A percentile compares a stretch with the other conserved stretches of the same genome.
Evolutionary conservation across 2,329 filamentous ascomycete species (phyloP).

Genomic region (Diaporthe nobilis): DNA sequence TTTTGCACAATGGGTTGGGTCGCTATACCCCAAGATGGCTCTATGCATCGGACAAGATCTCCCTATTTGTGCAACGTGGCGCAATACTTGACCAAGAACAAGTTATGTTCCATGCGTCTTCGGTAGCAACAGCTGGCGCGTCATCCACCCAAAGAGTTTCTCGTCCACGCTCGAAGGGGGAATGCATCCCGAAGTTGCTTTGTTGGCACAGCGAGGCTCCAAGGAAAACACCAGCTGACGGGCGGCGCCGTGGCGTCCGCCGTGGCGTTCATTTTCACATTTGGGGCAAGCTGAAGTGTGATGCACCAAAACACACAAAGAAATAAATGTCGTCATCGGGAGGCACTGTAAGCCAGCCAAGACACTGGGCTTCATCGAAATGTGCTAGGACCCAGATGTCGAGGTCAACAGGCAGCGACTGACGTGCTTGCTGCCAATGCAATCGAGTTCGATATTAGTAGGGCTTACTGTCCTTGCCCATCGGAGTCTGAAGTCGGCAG

Average conservation of each 20-base stretch:
- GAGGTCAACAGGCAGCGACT: too few species aligned
- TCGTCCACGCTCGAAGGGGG: neutral
- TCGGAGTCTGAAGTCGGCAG: too few species aligned
- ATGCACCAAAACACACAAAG: too few species aligned
- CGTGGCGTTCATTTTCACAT: neutral
- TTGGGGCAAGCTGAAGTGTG: neutral
- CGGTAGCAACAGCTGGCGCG: neutral
- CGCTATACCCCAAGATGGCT: neutral
- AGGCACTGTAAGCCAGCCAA: too few species aligned
- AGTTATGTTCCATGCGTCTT: neutral
- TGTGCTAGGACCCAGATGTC: too few species aligned
- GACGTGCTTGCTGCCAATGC: too few species aligned
- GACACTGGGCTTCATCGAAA: too few species aligned
- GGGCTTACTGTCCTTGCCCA: too few species aligned
- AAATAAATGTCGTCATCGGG: too few species aligned
- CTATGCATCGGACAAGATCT: neutral
- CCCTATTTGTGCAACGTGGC: neutral
- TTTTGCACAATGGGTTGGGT: neutral
- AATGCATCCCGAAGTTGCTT: neutral
- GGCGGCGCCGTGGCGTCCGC: neutral
- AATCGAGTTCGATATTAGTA: accelerated
- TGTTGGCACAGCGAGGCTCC: neutral
- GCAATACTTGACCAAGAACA: neutral
- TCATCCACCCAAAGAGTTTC: neutral
- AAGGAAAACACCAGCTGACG: neutral